Conservation (phyloP, 495 filamentous ascomycete genomes). For the Lasiosphaeria ovina region DNA sequence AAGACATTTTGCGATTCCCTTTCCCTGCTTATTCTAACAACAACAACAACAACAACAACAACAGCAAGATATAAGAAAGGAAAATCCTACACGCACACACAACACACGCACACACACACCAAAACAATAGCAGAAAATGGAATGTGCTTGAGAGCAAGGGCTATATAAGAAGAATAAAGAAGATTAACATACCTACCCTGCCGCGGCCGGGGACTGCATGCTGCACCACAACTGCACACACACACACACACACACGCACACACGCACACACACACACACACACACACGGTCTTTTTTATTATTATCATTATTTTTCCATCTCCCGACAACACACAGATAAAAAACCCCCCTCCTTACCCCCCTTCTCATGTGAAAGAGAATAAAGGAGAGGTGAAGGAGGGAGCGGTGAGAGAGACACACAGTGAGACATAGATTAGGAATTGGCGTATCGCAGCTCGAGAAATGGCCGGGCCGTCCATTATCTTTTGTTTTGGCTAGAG, state of each 20-base stretch:
- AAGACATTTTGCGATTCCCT: no score
- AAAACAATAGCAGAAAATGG: no score
- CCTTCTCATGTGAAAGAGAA: neutral
- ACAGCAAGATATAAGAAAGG: no score
- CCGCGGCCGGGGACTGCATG: neutral
- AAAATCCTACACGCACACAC: no score
- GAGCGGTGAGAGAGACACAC: constrained; percentile 1
- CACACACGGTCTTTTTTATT: no score
- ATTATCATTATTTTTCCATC: no score
- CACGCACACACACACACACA: neutral
- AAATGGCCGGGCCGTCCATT: neutral
- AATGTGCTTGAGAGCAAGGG: no score
- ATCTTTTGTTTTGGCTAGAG: neutral
- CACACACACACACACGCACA: neutral
- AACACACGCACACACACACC: no score
- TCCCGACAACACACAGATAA: neutral
- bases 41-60: no score
- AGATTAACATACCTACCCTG: no score
- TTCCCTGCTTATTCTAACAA: no score
- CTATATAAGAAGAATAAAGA: no score
- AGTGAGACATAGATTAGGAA: neutral
- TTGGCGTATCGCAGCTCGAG: constrained; percentile 7
- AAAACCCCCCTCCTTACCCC: neutral
- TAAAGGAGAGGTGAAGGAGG: neutral
- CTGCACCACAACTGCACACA: neutral